Percentiles rank a stretch among this genome's conserved stretches.
phyloP scores from a whole-genome alignment of 495 filamentous ascomycete genomes.

The Filosporella fistucella region DNA sequence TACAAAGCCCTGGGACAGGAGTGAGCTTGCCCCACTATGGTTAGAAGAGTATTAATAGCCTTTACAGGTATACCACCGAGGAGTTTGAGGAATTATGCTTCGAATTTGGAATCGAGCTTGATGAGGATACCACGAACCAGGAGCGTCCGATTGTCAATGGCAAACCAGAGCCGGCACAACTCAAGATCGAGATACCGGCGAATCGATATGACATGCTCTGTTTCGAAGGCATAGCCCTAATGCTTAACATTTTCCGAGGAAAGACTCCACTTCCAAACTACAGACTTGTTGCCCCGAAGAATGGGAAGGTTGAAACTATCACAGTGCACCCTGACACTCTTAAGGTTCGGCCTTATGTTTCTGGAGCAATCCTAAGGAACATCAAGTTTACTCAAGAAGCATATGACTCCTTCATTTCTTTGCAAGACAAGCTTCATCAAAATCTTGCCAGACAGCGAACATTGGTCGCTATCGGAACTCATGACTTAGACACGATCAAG shows the following conservation, averaged over 20 bases:
- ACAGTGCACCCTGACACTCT: constrained; percentile 75
- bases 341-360: constrained; percentile 78
- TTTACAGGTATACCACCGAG: constrained; percentile 73
- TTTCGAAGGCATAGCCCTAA: constrained; percentile 93
- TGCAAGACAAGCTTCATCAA: constrained; percentile 97
- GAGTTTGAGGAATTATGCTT: constrained; percentile 98
- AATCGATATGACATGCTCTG: constrained; percentile 99
- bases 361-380: constrained; percentile 80
- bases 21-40: constrained; percentile 42
- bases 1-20: constrained; percentile 87
- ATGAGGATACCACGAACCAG: constrained; percentile 84
- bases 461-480: constrained; percentile 92
- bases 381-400: constrained; percentile 85
- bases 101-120: constrained; percentile 97
- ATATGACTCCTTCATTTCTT: constrained; percentile 95
- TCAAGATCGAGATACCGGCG: constrained; percentile 98
- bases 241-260: constrained; percentile 91
- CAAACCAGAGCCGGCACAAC: constrained; percentile 80
- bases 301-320: constrained; percentile 72
- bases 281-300: constrained; percentile 62
- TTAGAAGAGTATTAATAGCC: constrained; percentile 18
- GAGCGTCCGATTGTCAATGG: constrained; percentile 70
- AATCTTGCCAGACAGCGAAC: constrained; percentile 93
- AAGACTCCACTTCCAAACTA: constrained; percentile 72
- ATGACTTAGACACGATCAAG: constrained; percentile 90